Evolutionary conservation across 2,329 filamentous ascomycete species (phyloP), one percentile per base, ranked within the genome.

Genomic region (Microdochium nivale): DNA sequence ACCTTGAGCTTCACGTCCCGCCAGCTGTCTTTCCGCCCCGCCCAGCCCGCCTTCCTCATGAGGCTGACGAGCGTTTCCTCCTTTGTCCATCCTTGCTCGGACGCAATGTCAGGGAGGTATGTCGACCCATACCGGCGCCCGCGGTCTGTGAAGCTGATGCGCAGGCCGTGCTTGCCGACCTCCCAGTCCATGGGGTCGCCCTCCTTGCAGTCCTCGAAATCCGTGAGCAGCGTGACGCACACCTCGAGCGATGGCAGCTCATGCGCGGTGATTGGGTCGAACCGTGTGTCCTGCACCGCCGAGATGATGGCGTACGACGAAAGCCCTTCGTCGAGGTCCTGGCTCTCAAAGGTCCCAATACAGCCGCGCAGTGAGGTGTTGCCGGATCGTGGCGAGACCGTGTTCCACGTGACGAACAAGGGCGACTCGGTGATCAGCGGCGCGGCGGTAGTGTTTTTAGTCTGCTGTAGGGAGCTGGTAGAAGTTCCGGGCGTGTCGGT

Each of bases 351-450:
- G 2, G 92, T 99, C 59, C 94, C 94, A 65, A 99, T 97, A 75
- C 94, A 99, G 54, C 94, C 94, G 54, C 94, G 86, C 43, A 99
- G 80, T 24, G 79, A 80, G 65, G 85, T 84, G 57, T 82, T 71
- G 25, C 82, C 79, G 60, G 67, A 60, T 13, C 62, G 63, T 23
- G 74, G 68, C 8, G 79, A 82, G 51, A 90, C 60, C 0, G 81
- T 89, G 71, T 96, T 95, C 91, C 92, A 97, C 8, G 91, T 96
- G 47, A 99, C 88, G 66, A 97, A 97, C 37, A 97, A 78, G 1
- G 92, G 92, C 55, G 84, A 82, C 43, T 80, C 77, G 52, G 69
- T 69, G 59, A 68, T 63, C 3, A 21, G n/a, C n/a, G 40, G 40
- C 9, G 10, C 3, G 19, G 40, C 23, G 40, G 40, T 8, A 7